Percentiles rank a stretch among this genome's conserved stretches.
Evolutionary conservation across 257 asterid species (phyloP).

Genomic region (Salvia splendens): DNA sequence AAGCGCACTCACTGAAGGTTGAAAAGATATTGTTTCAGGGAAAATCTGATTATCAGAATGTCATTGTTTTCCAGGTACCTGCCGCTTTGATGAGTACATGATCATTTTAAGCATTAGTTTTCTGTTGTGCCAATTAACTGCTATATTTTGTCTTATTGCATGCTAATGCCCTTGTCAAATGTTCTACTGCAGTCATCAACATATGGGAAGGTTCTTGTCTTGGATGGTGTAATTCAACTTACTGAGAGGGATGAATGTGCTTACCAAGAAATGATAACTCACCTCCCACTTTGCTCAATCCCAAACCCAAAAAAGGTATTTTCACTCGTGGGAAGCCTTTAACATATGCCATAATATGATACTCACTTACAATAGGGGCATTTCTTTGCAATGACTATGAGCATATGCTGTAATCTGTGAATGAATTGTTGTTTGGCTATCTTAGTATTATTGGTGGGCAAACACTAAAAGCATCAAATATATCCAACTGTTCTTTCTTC

Average conservation of each 20-base stretch:
- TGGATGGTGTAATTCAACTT: slow-evolving; percentile 97
- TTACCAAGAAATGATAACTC: slow-evolving; percentile 96
- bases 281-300: slow-evolving; percentile 94
- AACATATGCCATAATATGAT: neutral
- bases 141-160: slow-evolving; percentile 1
- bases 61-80: slow-evolving; percentile 85
- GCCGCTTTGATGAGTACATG: slow-evolving; percentile 16
- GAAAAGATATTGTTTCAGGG: slow-evolving; percentile 83
- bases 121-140: neutral
- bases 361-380: neutral
- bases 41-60: slow-evolving; percentile 90
- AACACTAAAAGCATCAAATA: slow-evolving; percentile 8
- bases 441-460: neutral
- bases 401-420: neutral
- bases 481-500: neutral
- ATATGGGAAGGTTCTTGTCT: slow-evolving; percentile 92
- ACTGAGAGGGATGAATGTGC: slow-evolving; percentile 99
- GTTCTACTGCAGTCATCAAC: slow-evolving; percentile 69
- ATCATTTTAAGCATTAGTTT: slow-evolving; percentile 1
- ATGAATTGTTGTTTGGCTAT: slow-evolving; percentile 3
- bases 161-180: slow-evolving; percentile 30
- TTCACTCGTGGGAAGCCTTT: neutral
- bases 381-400: neutral
- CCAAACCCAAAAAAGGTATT: slow-evolving; percentile 84
- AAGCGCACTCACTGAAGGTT: slow-evolving; percentile 95